Conservation (phyloP, 805 yeast species). For the Brettanomyces bruxellensis region DNA sequence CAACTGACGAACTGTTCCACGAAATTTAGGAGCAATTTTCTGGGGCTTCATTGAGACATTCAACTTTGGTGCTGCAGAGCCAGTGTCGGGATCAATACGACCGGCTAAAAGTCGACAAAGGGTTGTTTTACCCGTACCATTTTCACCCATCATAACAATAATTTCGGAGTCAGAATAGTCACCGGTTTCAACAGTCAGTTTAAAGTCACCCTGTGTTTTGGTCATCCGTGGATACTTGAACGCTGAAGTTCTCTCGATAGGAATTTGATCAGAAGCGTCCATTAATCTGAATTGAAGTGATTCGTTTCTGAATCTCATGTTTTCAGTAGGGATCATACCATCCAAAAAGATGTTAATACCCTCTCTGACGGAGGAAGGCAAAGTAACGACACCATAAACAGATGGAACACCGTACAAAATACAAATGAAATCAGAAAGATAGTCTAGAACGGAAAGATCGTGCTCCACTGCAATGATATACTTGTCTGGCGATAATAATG, state of each 20-base stretch:
- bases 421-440: conserved; percentile 93
- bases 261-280: conserved; percentile 75
- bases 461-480: conserved; percentile 98
- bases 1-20: conserved; percentile 96
- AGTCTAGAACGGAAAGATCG: conserved; percentile 95
- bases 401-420: conserved; percentile 97
- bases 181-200: conserved; percentile 72
- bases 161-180: conserved; percentile 94
- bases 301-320: conserved; percentile 93
- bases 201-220: conserved; percentile 96
- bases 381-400: conserved; percentile 95
- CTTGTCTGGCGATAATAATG: conserved; percentile 62
- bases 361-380: conserved; percentile 96
- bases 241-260: conserved; percentile 70
- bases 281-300: conserved; percentile 87
- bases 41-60: conserved; percentile 98
- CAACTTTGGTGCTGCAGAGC: conserved; percentile 71
- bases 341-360: conserved; percentile 98
- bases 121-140: conserved; percentile 99
- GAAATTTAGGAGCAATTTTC: conserved; percentile 97
- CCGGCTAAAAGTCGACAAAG: conserved; percentile 95
- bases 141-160: conserved; percentile 99
- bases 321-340: conserved; percentile 96
- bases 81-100: conserved; percentile 78
- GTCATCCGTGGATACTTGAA: conserved; percentile 71